A percentile compares a stretch with the other conserved stretches of the same genome.
Conservation (phyloP, 768 basidiomycete genomes). For the Boletus subparvulus region DNA sequence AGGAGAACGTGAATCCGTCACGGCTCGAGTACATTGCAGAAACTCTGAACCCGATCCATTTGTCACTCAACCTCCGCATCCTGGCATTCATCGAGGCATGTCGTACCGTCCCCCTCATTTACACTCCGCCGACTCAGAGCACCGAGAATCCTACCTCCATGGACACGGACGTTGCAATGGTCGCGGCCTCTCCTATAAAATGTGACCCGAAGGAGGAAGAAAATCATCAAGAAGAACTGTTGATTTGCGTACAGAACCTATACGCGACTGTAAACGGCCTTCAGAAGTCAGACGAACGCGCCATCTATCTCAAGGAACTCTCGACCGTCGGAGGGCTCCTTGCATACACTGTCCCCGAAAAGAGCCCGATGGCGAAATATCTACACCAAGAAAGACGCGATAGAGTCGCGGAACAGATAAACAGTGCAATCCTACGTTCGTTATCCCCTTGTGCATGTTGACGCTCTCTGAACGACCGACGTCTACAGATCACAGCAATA, state of each 20-base stretch:
- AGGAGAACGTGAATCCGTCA: constrained; percentile 30
- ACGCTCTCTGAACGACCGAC: constrained; percentile 1
- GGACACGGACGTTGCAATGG: constrained; percentile 12
- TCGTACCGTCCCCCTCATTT: constrained; percentile 64
- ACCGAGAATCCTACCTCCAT: constrained; percentile 4
- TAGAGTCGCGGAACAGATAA: constrained; percentile 84
- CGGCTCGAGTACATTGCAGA: constrained; percentile 50
- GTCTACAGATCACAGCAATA: constrained; percentile 47
- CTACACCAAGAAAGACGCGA: constrained; percentile 75
- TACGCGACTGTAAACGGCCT: constrained; percentile 61
- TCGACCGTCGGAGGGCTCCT: constrained; percentile 73
- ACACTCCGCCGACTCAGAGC: constrained; percentile 26
- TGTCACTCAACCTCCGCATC: constrained; percentile 83
- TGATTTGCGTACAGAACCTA: constrained; percentile 65
- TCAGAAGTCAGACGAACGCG: constrained; percentile 52
- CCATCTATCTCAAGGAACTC: constrained; percentile 67
- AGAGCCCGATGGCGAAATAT: constrained; percentile 73
- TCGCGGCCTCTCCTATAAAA: constrained; percentile 1
- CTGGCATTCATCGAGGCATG: constrained; percentile 85
- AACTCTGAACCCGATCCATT: constrained; percentile 72
- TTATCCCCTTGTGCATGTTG: constrained; percentile 4
- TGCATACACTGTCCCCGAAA: constrained; percentile 81
- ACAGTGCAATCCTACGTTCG: constrained; percentile 82
- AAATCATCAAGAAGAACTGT: constrained; percentile 45
- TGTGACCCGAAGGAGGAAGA: constrained; percentile 35